Base-by-base conservation (phyloP, 2,329 filamentous ascomycete genomes). In the Knoxdaviesia proteae region DNA sequence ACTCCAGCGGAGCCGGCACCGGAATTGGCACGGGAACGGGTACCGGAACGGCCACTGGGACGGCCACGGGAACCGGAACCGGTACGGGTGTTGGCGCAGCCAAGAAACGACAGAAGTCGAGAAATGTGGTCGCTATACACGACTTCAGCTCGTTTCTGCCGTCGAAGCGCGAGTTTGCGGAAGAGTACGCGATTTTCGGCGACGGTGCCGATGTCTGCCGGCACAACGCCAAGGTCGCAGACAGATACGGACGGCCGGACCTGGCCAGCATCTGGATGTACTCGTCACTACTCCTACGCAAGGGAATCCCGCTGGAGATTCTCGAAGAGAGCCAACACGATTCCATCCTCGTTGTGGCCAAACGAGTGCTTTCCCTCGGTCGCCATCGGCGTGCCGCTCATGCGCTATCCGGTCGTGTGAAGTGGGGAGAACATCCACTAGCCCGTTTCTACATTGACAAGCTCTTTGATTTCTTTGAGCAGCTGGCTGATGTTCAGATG, bases 181-280 rank as follows among this genome's bases (percentile, higher is more conserved):
- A 74, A 45, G 73, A 81, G 49, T 98, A 96, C 58, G 71, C 70
- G 30, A 80, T 94, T 9, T 87, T 90, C 55, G 86, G 86, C 4
- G 76, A 86, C 47, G 80, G 81, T 1, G 71, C 76, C n/a, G 71
- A 80, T 35, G 75, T 94, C 4, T 96, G 88, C 57, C 67, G 72
- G 38, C 80, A 92, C 52, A 98, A 98, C 56, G 83, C 86, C 6
- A 61, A 62, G 1, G 75, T 92, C 39, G 87, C 88, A 6, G 68
- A 75, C 49, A 77, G 74, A 47, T 69, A 80, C 49, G 82, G 79
- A 5, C 71, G 74, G 48, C 57, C 65, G 9, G 83, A 94, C 48
- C 60, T 92, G 32, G 78, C 80, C 31, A 74, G 84, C 50, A 72
- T 93, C 6, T 98, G 90, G 90, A 74, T 72, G 40, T 79, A 94